Conservation (phyloP, 2,329 filamentous ascomycete genomes). For the Berkeleyomyces basicola region DNA sequence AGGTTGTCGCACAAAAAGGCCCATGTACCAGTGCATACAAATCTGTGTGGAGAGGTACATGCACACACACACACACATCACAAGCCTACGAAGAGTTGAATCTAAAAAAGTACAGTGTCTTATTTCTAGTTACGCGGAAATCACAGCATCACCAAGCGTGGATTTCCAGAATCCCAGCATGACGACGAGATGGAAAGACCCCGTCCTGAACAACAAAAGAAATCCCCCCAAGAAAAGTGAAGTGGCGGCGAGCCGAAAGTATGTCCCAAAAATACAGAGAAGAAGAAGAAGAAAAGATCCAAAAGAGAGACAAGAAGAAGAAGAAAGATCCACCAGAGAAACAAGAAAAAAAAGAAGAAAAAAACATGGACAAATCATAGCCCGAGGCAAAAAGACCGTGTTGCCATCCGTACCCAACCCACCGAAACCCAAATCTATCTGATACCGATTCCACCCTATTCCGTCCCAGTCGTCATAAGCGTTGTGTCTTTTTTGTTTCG, state of each 20-base stretch:
- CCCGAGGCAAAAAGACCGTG: constrained; percentile 4
- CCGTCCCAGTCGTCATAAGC: not conserved
- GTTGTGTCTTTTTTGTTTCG: not conserved
- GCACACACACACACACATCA: not conserved
- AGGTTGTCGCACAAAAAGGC: not conserved
- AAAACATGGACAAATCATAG: not conserved
- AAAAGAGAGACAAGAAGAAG: not conserved
- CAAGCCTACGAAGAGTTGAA: not conserved
- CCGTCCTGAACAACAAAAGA: not conserved
- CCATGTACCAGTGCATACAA: not conserved
- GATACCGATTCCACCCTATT: not conserved
- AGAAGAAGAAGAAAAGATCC: not conserved
- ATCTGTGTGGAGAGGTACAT: not conserved
- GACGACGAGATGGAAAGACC: not conserved
- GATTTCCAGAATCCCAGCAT: constrained; percentile 6
- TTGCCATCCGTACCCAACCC: constrained; percentile 1
- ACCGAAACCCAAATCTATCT: not conserved
- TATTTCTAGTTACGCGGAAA: not conserved
- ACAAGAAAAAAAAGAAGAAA: constrained; percentile 1
- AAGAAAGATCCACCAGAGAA: constrained; percentile 5
- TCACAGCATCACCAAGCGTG: not conserved
- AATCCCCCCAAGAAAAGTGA: not conserved
- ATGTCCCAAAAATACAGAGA: not conserved
- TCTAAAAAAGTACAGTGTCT: not conserved
- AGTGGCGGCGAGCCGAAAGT: not conserved